Evolutionary conservation across 2,329 filamentous ascomycete genomes (phyloP).

Genomic region (Dactylonectria macrodidyma): DNA sequence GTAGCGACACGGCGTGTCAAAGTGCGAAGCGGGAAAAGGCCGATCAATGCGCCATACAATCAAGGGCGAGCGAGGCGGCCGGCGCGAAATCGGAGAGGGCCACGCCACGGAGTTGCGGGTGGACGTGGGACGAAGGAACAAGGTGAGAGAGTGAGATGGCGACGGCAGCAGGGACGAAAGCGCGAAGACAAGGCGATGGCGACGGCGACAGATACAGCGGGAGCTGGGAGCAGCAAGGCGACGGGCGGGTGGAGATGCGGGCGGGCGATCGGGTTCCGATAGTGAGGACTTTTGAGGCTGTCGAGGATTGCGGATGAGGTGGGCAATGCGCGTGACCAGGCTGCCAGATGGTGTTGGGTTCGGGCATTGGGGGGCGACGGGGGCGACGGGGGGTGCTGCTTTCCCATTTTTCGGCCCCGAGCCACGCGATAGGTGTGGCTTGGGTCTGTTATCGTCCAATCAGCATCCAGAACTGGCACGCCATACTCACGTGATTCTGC

Average conservation of each 20-base stretch:
- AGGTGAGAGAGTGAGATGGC: conserved; percentile 13
- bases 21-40: conserved; percentile 38
- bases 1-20: conserved; percentile 40
- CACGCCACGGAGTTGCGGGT: conserved; percentile 43
- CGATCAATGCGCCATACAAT: conserved; percentile 54
- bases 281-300: conserved; percentile 51
- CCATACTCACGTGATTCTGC: conserved; percentile 29
- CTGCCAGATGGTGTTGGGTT: conserved; percentile 52
- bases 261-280: conserved; percentile 41
- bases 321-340: conserved; percentile 58
- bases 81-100: conserved; percentile 35
- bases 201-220: conserved; percentile 33
- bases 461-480: conserved; percentile 1
- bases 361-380: conserved; percentile 42
- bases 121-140: conserved; percentile 38
- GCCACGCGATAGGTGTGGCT: conserved; percentile 46
- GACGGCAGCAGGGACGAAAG: conserved; percentile 32
- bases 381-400: conserved; percentile 34
- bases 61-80: conserved; percentile 34
- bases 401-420: conserved; percentile 35
- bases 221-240: conserved; percentile 34
- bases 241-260: conserved; percentile 36
- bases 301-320: conserved; percentile 52
- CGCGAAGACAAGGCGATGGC: conserved; percentile 38
- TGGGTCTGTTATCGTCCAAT: conserved; percentile 38